phyloP scores from a whole-genome alignment of 257 asterid genomes.

The Capsicum baccatum region DNA sequence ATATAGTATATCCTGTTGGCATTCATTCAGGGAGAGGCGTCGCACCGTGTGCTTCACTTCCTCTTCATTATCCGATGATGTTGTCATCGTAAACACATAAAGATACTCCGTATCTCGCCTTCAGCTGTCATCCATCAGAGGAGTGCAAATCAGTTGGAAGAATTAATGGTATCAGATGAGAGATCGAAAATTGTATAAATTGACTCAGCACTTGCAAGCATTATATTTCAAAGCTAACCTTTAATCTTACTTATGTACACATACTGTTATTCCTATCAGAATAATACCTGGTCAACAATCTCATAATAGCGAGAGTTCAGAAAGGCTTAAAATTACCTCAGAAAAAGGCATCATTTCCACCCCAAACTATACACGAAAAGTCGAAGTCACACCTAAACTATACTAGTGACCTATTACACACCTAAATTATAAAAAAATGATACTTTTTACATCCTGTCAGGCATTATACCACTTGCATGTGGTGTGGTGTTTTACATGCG shows the following conservation, averaged over 20 bases:
- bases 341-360: too few relatives aligned
- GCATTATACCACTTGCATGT: too few relatives aligned
- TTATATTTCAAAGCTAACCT: background rate
- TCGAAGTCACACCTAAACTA: too few relatives aligned
- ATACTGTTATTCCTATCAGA: background rate
- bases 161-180: background rate
- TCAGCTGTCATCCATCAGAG: constrained; percentile 58
- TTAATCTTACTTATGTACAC: background rate
- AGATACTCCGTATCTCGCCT: constrained; percentile 93
- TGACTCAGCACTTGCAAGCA: background rate
- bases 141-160: background rate
- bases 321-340: background rate
- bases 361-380: too few relatives aligned
- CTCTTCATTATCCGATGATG: constrained; percentile 67
- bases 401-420: too few relatives aligned
- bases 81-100: constrained; percentile 89
- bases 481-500: too few relatives aligned
- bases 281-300: background rate
- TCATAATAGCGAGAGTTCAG: background rate
- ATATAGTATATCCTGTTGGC: constrained; percentile 83
- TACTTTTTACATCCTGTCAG: too few relatives aligned
- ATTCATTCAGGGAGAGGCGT: constrained; percentile 67
- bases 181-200: background rate
- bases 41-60: constrained; percentile 72
- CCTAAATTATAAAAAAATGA: too few relatives aligned